These are phyloP conservation scores for Olyra latifolia DNA, from an alignment of 176 grass and related monocot species.

Conservation along the genomic window DNA sequence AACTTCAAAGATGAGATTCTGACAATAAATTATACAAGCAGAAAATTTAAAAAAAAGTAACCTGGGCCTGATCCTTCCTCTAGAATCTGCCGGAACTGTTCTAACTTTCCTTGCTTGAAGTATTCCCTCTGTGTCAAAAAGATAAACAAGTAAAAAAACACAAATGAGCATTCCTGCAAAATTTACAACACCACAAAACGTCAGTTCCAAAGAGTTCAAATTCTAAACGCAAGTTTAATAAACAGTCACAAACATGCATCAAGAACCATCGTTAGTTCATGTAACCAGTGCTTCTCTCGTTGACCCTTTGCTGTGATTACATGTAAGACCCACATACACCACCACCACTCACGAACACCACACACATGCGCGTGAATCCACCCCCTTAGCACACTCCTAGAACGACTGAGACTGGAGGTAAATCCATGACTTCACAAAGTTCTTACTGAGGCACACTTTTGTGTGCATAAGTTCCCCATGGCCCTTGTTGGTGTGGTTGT, in stretches of 20 bases:
- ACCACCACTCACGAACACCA: too few species aligned
- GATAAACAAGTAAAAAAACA: slow-evolving; percentile 13
- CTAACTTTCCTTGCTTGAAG: slow-evolving; percentile 91
- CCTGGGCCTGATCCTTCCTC: slow-evolving; percentile 97
- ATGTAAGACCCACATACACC: too few species aligned
- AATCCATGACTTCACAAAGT: too few species aligned
- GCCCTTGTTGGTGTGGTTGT: background rate
- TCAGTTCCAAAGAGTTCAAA: background rate
- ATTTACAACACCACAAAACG: background rate
- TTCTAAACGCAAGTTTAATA: background rate
- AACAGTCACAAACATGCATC: background rate
- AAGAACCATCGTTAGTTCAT: background rate
- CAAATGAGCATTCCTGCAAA: slow-evolving; percentile 7
- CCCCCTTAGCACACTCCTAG: too few species aligned
- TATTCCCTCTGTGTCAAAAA: slow-evolving; percentile 78
- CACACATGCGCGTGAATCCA: too few species aligned
- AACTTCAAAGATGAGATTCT: background rate
- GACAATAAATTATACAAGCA: background rate
- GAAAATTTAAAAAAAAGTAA: slow-evolving; percentile 29
- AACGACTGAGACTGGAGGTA: too few species aligned
- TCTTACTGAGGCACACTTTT: too few species aligned
- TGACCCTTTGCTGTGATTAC: too few species aligned
- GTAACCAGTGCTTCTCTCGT: background rate
- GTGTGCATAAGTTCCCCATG: too few species aligned
- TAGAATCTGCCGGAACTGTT: slow-evolving; percentile 91